Base-by-base conservation (phyloP, 148 eudicot species). In the Pharnaceum exiguum region DNA sequence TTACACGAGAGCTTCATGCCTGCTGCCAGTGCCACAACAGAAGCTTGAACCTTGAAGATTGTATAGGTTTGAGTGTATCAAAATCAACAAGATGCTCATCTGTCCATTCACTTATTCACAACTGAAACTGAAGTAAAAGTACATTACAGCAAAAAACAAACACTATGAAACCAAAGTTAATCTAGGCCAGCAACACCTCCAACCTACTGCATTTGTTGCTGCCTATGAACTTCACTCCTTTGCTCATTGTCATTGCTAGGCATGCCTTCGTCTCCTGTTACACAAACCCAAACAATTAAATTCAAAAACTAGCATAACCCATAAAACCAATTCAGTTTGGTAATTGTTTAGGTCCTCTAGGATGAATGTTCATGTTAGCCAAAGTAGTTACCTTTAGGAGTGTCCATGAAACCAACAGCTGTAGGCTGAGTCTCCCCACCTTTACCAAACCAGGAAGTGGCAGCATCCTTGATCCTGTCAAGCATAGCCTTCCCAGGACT, bases 371-470 rank as follows among this genome's bases (percentile, higher is more conserved):
- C 38, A 35, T 6, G 12, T 12, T 6, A 35, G 12, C 12, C 38
- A 35, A 12, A 22, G 18, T 61, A n/a, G 21, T 12, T 32, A 57
- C 78, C 73, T 30, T 49, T 29, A 3, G 45, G 12, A 6, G 44
- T 16, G 3, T 28, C 28, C 44, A 7, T 13, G 23, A 40, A 59
- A 12, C 42, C 59, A 17, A 25, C 46, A 28, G 77, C 51, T 10
- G 40, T 22, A 2, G 26, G 10, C 21, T 67, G 70, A 4, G 68
- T 35, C 33, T 59, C 84, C 12, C 42, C 77, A 48, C 73, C 70
- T 29, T 53, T 80, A 10, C 76, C 79, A 17, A 82, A 71, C 86
- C 88, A 82, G 1, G 68, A 55, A 24, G 56, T 65, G 1, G 82
- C 71, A 0, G 79, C 86, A 15, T 66, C 84, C 25, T 50, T 74